Conservation (phyloP, 108 stramenopile species). For the Poteriospumella lacustris region DNA sequence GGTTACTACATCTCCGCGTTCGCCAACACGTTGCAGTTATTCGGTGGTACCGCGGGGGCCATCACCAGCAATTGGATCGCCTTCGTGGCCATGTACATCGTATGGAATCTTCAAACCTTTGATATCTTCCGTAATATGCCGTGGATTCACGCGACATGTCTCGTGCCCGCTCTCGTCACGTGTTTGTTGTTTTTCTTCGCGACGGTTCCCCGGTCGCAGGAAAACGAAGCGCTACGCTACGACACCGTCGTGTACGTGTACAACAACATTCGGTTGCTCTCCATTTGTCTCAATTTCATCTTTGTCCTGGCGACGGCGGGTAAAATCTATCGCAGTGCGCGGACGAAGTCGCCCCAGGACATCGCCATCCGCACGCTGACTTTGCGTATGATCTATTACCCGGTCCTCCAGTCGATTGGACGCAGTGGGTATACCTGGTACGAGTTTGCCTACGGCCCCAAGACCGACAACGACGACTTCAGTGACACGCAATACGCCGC, state of each 20-base stretch:
- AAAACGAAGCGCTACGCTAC: background rate
- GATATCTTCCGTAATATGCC: background rate
- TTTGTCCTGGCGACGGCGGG: background rate
- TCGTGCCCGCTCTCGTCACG: background rate
- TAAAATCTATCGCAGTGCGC: background rate
- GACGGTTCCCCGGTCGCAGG: background rate
- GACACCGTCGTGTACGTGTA: background rate
- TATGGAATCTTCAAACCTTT: background rate
- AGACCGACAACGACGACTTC: background rate
- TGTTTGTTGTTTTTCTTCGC: background rate
- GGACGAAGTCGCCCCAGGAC: background rate
- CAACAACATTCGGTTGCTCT: background rate
- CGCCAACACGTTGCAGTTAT: background rate
- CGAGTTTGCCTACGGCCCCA: background rate
- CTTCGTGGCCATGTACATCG: background rate
- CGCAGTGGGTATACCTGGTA: background rate
- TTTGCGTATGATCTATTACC: conserved; percentile 9
- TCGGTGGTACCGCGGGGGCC: background rate
- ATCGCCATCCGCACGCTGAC: background rate
- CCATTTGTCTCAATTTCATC: background rate
- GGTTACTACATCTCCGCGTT: background rate
- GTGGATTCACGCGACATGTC: background rate
- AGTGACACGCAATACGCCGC: background rate
- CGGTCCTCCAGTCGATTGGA: background rate
- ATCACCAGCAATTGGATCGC: background rate